Evolutionary conservation across 495 filamentous ascomycete species (phyloP).

Genomic region (Parachaetomium inaequale): DNA sequence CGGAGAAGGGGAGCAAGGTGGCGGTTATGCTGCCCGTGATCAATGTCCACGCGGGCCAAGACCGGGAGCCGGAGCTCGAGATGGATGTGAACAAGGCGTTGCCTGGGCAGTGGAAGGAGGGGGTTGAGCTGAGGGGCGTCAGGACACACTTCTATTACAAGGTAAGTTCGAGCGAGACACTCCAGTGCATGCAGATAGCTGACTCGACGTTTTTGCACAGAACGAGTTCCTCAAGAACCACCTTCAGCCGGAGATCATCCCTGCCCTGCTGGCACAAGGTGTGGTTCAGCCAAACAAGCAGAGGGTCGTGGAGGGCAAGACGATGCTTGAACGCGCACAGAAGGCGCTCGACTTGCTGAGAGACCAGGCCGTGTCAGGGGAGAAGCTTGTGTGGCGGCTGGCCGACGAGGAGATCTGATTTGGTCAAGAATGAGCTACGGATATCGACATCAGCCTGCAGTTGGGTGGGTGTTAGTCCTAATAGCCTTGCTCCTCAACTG

Average conservation of each 20-base stretch:
- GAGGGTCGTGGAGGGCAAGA: conserved; percentile 46
- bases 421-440: neutral
- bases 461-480: neutral
- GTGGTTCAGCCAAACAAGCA: conserved; percentile 47
- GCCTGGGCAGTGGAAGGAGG: conserved; percentile 42
- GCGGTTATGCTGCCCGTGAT: conserved; percentile 54
- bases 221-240: conserved; percentile 48
- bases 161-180: conserved; percentile 27
- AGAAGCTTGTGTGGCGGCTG: conserved; percentile 51
- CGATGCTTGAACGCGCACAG: conserved; percentile 48
- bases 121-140: conserved; percentile 47
- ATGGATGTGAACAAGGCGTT: conserved; percentile 37
- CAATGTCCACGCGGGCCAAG: conserved; percentile 38
- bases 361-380: conserved; percentile 43
- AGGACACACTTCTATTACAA: conserved; percentile 48
- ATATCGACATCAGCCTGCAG: neutral
- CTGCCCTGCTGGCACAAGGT: conserved; percentile 42
- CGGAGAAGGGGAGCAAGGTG: conserved; percentile 41
- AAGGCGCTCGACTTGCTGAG: conserved; percentile 43
- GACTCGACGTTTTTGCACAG: conserved; percentile 22
- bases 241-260: conserved; percentile 49
- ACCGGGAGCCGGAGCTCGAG: conserved; percentile 39
- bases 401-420: conserved; percentile 19
- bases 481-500: neutral
- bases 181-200: neutral